phyloP scores from a whole-genome alignment of 1,284 basidiomycete genomes.

The Ganoderma multipileum region DNA sequence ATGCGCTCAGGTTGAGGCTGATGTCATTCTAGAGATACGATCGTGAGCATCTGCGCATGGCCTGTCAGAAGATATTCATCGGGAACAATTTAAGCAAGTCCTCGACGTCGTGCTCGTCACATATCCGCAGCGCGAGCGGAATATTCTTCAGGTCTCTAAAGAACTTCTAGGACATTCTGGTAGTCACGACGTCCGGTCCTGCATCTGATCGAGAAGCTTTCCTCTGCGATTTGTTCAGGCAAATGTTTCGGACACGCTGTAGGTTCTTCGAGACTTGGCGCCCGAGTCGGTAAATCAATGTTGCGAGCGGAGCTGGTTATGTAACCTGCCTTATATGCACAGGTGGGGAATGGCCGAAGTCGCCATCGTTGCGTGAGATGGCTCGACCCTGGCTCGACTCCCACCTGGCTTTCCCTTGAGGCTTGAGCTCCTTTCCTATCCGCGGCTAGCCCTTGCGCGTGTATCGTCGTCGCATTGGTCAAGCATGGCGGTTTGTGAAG shows the following conservation, averaged over 20 bases:
- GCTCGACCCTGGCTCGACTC: conserved; percentile 2
- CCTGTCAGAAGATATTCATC: neutral
- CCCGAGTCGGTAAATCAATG: neutral
- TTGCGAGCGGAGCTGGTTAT: neutral
- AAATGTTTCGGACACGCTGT: neutral
- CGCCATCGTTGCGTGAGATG: conserved; percentile 30
- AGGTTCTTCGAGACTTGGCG: neutral
- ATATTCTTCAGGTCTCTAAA: neutral
- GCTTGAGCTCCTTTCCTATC: neutral
- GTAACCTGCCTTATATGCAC: conserved; percentile 1
- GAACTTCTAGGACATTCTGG: neutral
- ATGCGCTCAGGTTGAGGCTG: neutral
- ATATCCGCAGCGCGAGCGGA: neutral
- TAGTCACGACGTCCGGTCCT: neutral
- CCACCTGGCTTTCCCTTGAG: neutral
- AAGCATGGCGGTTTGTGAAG: conserved; percentile 1
- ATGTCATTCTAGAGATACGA: neutral
- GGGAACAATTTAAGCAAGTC: neutral
- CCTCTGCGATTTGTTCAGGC: too few species aligned
- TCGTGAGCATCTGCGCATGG: neutral
- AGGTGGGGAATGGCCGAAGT: neutral
- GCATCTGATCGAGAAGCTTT: neutral
- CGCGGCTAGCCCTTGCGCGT: neutral
- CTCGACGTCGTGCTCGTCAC: neutral
- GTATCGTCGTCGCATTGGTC: neutral